Evolutionary conservation across 805 yeast species (phyloP).

Genomic region (Candida sanyiensis): DNA sequence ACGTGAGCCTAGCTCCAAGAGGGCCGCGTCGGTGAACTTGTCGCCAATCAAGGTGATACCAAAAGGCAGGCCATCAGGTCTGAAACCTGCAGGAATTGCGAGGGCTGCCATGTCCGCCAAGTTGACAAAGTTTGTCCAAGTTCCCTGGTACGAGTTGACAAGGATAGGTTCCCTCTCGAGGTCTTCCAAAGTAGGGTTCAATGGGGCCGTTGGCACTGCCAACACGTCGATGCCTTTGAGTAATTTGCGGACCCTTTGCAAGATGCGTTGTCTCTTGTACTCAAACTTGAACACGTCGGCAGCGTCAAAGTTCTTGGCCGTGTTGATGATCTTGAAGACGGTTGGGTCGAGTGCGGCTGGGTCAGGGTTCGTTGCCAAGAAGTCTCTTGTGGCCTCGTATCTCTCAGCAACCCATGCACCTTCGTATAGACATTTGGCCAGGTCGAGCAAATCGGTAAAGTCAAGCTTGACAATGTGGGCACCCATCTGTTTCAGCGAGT

Average conservation of each 20-base stretch:
- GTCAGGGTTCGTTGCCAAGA: constrained; percentile 67
- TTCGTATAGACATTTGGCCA: constrained; percentile 86
- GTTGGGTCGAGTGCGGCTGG: constrained; percentile 73
- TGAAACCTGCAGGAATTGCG: constrained; percentile 87
- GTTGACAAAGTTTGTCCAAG: constrained; percentile 97
- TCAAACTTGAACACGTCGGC: constrained; percentile 81
- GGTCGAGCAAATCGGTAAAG: constrained; percentile 67
- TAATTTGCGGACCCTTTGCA: constrained; percentile 53
- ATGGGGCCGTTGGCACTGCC: constrained; percentile 90
- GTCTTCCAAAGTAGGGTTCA: constrained; percentile 76
- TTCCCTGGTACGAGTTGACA: constrained; percentile 88
- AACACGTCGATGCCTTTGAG: constrained; percentile 65
- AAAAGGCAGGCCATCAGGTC: constrained; percentile 80
- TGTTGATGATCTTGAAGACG: constrained; percentile 65
- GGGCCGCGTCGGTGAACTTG: constrained; percentile 83
- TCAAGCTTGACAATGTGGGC: constrained; percentile 60
- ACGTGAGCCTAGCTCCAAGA: constrained; percentile 74
- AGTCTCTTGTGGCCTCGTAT: constrained; percentile 74
- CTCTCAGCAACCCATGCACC: constrained; percentile 99
- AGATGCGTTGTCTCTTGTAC: constrained; percentile 76
- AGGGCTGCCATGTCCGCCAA: constrained; percentile 89
- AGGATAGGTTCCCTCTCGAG: constrained; percentile 71
- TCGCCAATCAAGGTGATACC: constrained; percentile 83
- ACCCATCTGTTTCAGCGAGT: constrained; percentile 44
- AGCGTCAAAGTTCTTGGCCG: constrained; percentile 76